Percentiles rank a stretch among this genome's conserved stretches.
These are phyloP conservation scores for Macadamia tetraphylla DNA, from an alignment of 164 flowering plant species.

Conservation along the genomic window DNA sequence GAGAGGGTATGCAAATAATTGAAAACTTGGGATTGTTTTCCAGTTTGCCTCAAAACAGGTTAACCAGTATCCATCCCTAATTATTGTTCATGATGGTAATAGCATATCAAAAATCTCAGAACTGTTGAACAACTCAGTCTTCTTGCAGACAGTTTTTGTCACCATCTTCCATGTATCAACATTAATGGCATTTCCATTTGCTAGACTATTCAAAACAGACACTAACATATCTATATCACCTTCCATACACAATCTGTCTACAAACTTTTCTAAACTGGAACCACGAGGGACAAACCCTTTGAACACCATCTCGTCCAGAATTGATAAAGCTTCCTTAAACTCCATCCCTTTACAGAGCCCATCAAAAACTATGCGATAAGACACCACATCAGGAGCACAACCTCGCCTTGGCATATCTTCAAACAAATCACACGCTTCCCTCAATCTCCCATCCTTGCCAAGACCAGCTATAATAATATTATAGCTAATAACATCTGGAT, in stretches of 20 bases:
- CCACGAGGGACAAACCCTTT: conserved; percentile 42
- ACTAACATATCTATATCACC: conserved; percentile 33
- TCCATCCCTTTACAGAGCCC: conserved; percentile 43
- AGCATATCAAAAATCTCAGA: conserved; percentile 26
- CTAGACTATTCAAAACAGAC: conserved; percentile 30
- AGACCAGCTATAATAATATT: conserved; percentile 43
- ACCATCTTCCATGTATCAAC: conserved; percentile 37
- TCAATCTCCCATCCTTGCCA: conserved; percentile 48
- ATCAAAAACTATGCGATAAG: conserved; percentile 56
- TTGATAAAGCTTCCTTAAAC: conserved; percentile 42
- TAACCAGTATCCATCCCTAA: no score
- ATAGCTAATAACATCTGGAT: conserved; percentile 61
- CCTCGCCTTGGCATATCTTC: conserved; percentile 73
- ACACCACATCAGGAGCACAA: conserved; percentile 62
- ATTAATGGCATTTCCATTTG: conserved; percentile 32
- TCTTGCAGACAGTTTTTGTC: conserved; percentile 23
- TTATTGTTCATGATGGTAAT: conserved; percentile 7
- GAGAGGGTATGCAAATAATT: no score
- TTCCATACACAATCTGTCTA: conserved; percentile 31
- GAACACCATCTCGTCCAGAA: conserved; percentile 79
- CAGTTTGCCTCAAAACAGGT: no score
- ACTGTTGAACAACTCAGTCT: conserved; percentile 14
- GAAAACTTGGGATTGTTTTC: no score
- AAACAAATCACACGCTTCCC: conserved; percentile 57
- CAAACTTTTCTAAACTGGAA: conserved; percentile 28